These are phyloP conservation scores for Chlorophyllum brunneum DNA, from an alignment of 768 basidiomycete species.

Conservation along the genomic window DNA sequence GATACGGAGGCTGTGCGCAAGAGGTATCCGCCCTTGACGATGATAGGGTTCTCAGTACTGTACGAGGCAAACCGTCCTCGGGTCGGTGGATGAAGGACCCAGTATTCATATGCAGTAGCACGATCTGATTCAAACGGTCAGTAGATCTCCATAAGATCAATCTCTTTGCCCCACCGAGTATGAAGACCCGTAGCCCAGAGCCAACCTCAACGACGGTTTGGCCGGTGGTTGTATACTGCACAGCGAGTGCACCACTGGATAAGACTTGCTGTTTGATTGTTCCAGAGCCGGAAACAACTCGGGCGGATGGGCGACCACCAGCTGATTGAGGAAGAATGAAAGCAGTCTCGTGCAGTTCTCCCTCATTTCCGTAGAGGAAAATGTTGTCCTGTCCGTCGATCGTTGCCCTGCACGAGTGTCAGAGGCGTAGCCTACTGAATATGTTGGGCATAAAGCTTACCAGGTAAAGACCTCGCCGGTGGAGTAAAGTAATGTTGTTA, in stretches of 20 bases:
- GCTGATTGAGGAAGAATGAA: slow-evolving; percentile 29
- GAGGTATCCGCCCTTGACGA: slow-evolving; percentile 47
- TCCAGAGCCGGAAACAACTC: slow-evolving; percentile 31
- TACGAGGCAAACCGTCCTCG: slow-evolving; percentile 32
- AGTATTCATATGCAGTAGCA: slow-evolving; percentile 46
- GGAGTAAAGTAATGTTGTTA: slow-evolving; percentile 40
- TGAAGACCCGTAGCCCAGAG: slow-evolving; percentile 34
- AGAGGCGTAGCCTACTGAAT: no score
- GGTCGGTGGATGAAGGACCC: slow-evolving; percentile 42
- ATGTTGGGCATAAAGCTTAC: no score
- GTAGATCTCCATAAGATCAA: neutral
- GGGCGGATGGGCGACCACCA: slow-evolving; percentile 23
- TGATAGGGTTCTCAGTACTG: slow-evolving; percentile 38
- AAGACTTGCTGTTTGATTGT: slow-evolving; percentile 33
- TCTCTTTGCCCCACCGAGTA: slow-evolving; percentile 32
- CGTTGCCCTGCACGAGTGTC: slow-evolving; percentile 32
- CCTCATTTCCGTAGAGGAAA: slow-evolving; percentile 42
- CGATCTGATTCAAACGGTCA: slow-evolving; percentile 33
- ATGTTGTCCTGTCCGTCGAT: slow-evolving; percentile 46
- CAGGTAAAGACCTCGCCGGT: slow-evolving; percentile 49
- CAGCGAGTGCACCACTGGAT: slow-evolving; percentile 28
- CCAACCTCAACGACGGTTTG: slow-evolving; percentile 46
- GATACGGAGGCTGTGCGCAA: slow-evolving; percentile 35
- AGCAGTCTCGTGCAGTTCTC: slow-evolving; percentile 47
- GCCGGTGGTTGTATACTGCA: slow-evolving; percentile 43